phyloP scores from a whole-genome alignment of 2,329 filamentous ascomycete species.

The Cercospora brassicicola region DNA sequence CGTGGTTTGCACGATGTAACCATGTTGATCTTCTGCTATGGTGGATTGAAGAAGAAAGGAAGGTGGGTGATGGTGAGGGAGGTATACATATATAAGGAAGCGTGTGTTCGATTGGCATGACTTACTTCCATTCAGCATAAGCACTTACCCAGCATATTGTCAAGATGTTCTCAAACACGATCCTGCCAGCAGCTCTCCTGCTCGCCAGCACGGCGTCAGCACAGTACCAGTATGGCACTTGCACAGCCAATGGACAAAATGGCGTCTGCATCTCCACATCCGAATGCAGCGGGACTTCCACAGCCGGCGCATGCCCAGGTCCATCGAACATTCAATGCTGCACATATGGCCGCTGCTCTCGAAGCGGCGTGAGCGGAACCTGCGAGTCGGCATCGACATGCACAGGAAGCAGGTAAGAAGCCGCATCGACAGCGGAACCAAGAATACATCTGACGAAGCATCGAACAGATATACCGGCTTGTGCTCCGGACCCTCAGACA shows the following conservation, averaged over 20 bases:
- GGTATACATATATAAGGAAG: neutral
- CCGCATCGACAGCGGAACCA: no score
- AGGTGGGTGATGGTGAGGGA: neutral
- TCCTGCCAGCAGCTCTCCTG: constrained; percentile 1
- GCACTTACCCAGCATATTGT: neutral
- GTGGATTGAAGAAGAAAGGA: neutral
- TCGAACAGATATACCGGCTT: constrained; percentile 10
- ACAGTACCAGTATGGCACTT: constrained; percentile 17
- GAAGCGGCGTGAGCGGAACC: constrained; percentile 9
- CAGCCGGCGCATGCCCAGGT: constrained; percentile 14
- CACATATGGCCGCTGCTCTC: constrained; percentile 15
- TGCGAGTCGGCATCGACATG: constrained; percentile 16
- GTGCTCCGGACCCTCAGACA: constrained; percentile 15
- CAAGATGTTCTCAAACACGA: neutral
- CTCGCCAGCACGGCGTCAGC: neutral
- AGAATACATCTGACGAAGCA: neutral
- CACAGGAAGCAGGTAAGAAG: constrained; percentile 1
- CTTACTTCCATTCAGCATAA: neutral
- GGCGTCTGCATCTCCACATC: constrained; percentile 14
- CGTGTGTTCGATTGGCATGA: neutral
- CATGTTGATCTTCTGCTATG: neutral
- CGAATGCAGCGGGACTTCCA: constrained; percentile 7
- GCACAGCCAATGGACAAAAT: constrained; percentile 16
- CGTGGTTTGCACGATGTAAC: constrained; percentile 8
- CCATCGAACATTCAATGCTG: constrained; percentile 15